Evolutionary conservation across 2,329 filamentous ascomycete species (phyloP), one percentile per base, ranked within the genome.

Genomic region (Esteya vermicola): DNA sequence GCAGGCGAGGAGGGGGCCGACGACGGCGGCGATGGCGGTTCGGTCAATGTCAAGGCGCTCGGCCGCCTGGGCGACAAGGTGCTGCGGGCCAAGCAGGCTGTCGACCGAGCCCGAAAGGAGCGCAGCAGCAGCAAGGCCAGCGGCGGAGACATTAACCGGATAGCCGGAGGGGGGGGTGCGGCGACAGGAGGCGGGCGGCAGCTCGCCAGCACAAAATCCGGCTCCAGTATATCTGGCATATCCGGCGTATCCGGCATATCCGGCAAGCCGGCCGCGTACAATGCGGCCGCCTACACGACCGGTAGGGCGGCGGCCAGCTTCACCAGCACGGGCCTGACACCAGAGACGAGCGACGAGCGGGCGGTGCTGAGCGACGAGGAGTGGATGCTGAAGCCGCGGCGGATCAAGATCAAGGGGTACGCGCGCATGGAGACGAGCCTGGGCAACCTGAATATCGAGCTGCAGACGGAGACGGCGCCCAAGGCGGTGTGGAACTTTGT

Each of bases 401-500:
- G 85, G 31, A 78, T 98, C 44, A 94, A 93, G 61, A 75, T 74
- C 49, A 93, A 89, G 51, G 91, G 89, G 21, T 96, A 94, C 56
- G 88, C 83, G 7, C 78, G 85, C n/a, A 73, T 98, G 34, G 78
- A 81, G 49, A 98, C 91, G 0, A 91, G 78, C 45, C 64, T 84
- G 3, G 91, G 91, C 27, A 78, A 88, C 46, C 56, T 98, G 18
- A 95, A 85, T 47, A 64, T 98, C 45, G 89, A 96, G 55, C 68
- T 98, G 6, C 82, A 89, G 47, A 84, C 91, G 3, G 91, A 98
- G 55, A 83, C 80, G 41, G 88, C 91, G 3, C 91, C 91, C 1
- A 83, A 82, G 50, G 86, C 91, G 0, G 91, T 96, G 2, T 98
- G 89, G 85, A 98, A 98, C 58, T 98, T 98, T 54, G 75, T 93